Base-by-base conservation (phyloP, 768 basidiomycete species). In the Dioszegia hungarica region DNA sequence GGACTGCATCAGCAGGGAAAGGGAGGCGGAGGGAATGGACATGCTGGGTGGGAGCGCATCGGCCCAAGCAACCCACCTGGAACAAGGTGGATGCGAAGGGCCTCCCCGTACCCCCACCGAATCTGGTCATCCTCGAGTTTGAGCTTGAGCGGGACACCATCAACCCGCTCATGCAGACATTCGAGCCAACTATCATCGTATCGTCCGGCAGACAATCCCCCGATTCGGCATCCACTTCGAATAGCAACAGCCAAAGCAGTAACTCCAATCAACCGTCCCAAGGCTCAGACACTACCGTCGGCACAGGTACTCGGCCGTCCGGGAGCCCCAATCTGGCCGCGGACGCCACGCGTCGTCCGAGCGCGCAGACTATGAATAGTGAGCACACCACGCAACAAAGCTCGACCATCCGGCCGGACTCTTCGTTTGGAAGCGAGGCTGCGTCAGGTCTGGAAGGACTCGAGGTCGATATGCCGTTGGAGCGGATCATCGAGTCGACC, bases 91-190 rank as follows among this genome's bases (percentile, higher is more conserved):
- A 74, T 45, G 59, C 56, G 12, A 25, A 62, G 5, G 88, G 85
- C 83, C 83, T 67, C 82, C 85, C 5, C 77, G n/a, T 69, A 50
- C 40, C 64, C 36, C 41, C 60, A 5, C 70, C 70, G 11, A 77
- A 74, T 54, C 68, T 86, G 45, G 82, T 89, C 61, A 79, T 89
- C 24, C 80, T 90, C 73, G 89, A 91, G 70, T 87, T 90, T 60
- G 89, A 91, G 70, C 79, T 89, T 22, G 88, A 89, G 68, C 75
- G 78, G 28, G 89, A 90, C 69, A 61, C 65, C 0, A 75, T 85
- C 66, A 90, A 89, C 61, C 88, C 89, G 0, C 75, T 89, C 3
- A 86, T 86, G 68, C 83, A 83, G 9, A 77, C 80, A 38, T 65
- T 73, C 53, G 57, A 67, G 17, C 47, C 59, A 1, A 51, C 61